phyloP scores from a whole-genome alignment of 208 protist genomes.

The Histomonas meleagridis region DNA sequence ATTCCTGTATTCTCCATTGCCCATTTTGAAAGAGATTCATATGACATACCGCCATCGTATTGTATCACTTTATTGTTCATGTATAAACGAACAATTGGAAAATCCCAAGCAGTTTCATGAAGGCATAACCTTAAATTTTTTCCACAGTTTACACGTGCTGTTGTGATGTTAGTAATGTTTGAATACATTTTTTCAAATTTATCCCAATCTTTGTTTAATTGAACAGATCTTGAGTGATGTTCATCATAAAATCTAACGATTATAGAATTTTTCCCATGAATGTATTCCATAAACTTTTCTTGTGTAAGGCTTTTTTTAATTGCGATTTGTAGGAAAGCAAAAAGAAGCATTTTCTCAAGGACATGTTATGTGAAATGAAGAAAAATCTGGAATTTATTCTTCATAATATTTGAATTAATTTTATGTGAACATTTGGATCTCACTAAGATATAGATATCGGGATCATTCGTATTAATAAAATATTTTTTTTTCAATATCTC shows the following conservation, averaged over 20 bases:
- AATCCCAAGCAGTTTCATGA: not conserved
- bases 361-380: too few species aligned
- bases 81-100: not conserved
- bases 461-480: too few species aligned
- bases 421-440: too few species aligned
- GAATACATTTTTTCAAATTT: not conserved
- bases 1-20: not conserved
- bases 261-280: not conserved
- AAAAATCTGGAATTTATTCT: too few species aligned
- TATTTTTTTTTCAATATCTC: too few species aligned
- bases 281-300: not conserved
- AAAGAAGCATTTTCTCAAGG: too few species aligned
- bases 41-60: slow-evolving; percentile 26
- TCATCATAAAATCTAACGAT: not conserved
- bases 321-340: not conserved
- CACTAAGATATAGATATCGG: too few species aligned
- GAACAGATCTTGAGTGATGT: not conserved
- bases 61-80: not conserved
- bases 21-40: not conserved
- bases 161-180: not conserved
- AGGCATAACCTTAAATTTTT: not conserved
- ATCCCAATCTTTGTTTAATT: not conserved
- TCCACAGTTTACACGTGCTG: not conserved
- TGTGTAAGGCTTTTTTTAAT: not conserved
- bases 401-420: too few species aligned